Conservation (phyloP, 208 protist genomes). For the Borovskyia barvae region DNA sequence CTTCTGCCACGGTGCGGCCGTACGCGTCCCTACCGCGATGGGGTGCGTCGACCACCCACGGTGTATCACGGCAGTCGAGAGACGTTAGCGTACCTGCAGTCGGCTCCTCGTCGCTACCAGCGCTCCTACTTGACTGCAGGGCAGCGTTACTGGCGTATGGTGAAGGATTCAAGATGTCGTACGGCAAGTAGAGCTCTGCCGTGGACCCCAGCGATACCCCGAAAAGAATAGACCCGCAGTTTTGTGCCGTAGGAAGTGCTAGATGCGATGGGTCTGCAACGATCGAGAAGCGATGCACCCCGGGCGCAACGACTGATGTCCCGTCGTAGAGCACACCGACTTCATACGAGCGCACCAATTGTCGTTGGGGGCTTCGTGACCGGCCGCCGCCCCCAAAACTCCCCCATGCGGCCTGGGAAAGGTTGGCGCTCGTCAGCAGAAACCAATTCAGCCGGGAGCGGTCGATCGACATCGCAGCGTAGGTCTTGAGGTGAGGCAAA, state of each 20-base stretch:
- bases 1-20: slow-evolving; percentile 32
- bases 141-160: slow-evolving; percentile 66
- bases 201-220: slow-evolving; percentile 10
- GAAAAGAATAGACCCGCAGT: slow-evolving; percentile 19
- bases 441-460: slow-evolving; percentile 56
- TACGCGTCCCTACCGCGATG: slow-evolving; percentile 58
- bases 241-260: slow-evolving; percentile 19
- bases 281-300: slow-evolving; percentile 25
- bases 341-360: slow-evolving; percentile 79
- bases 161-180: slow-evolving; percentile 45
- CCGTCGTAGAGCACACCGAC: slow-evolving; percentile 79
- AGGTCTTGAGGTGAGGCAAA: slow-evolving; percentile 88
- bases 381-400: slow-evolving; percentile 14
- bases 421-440: slow-evolving; percentile 81
- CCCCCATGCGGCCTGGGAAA: slow-evolving; percentile 87
- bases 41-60: slow-evolving; percentile 81
- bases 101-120: neutral
- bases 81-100: neutral
- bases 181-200: slow-evolving; percentile 40
- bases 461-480: slow-evolving; percentile 36
- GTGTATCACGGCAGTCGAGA: slow-evolving; percentile 45
- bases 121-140: slow-evolving; percentile 15
- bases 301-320: neutral
- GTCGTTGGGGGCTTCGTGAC: neutral
- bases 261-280: slow-evolving; percentile 34